phyloP scores from a whole-genome alignment of 176 grass and related monocot species.

The Alopecurus myosuroides region DNA sequence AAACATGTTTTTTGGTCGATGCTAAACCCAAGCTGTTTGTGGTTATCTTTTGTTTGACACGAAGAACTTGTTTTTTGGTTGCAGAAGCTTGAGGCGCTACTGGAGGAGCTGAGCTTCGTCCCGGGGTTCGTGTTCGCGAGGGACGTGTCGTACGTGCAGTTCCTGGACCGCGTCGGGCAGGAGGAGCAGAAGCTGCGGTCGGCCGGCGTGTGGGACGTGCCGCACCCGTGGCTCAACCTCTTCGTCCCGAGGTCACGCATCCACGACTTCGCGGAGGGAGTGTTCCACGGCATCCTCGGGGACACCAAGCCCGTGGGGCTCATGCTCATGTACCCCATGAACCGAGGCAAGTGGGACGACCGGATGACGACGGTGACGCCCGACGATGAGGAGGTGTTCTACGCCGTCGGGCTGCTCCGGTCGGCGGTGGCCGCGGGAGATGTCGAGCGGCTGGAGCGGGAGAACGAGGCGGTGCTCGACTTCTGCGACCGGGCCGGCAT shows the following conservation, averaged over 20 bases:
- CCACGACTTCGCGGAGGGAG: slow-evolving; percentile 18
- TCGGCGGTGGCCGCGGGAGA: slow-evolving; percentile 6
- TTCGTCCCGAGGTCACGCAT: slow-evolving; percentile 46
- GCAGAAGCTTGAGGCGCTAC: slow-evolving; percentile 24
- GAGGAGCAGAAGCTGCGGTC: slow-evolving; percentile 24
- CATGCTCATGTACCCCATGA: slow-evolving; percentile 53
- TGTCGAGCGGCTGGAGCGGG: slow-evolving; percentile 24
- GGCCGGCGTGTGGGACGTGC: slow-evolving; percentile 21
- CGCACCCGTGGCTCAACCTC: slow-evolving; percentile 59
- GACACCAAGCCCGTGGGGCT: slow-evolving; percentile 25
- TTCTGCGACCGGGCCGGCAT: slow-evolving; percentile 22
- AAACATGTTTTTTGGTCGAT: neutral
- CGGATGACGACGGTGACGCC: slow-evolving; percentile 33
- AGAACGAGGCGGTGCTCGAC: slow-evolving; percentile 21
- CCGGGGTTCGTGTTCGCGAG: slow-evolving; percentile 20
- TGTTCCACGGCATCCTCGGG: slow-evolving; percentile 38
- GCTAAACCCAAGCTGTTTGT: too few relatives aligned
- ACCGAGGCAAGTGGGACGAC: slow-evolving; percentile 33
- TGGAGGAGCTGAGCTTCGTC: slow-evolving; percentile 30
- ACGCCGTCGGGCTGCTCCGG: slow-evolving; percentile 31
- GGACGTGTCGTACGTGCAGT: slow-evolving; percentile 23
- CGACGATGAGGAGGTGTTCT: slow-evolving; percentile 40
- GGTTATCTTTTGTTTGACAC: too few relatives aligned
- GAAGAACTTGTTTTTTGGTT: neutral
- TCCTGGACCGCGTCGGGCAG: slow-evolving; percentile 28